Evolutionary conservation across 352 stramenopile genomes (phyloP), one percentile per base, ranked within the genome.

Genomic region (Phytophthora sojae): DNA sequence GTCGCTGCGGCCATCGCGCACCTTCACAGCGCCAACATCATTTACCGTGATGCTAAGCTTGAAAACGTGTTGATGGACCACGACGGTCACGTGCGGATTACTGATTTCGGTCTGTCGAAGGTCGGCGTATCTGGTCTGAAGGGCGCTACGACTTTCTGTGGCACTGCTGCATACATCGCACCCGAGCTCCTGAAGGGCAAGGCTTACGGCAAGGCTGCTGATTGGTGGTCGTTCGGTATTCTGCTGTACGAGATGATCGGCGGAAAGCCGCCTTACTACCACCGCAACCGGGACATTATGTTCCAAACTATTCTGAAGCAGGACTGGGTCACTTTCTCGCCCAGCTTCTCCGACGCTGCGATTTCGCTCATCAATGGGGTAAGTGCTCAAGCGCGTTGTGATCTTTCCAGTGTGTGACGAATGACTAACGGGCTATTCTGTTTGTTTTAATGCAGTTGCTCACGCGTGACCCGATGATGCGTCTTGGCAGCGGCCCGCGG

Each of bases 161-260:
- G 95, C 32, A 98, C 94, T 32, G 92, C 94, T 42, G 94, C 96
- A 26, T 98, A 98, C 73, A 97, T 98, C 70, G 93, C 94, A 1
- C 94, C 94, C 26, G 94, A 98, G 69, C 66, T 98, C 49, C 77
- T 98, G 32, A 94, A 88, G 73, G 92, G 93, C 53, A 90, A 96
- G 50, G 61, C 82, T 57, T 98, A 99, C 73, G 91, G 92, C 55
- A 92, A 95, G 67, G 89, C 91, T 51, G 95, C 97, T 8, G 96
- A 99, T 70, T 99, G 93, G 94, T 99, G 96, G 96, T 97, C 88
- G 2, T 98, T 98, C 63, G 96, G 96, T 55, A 97, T 96, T 39
- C 54, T 99, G 61, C 73, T 99, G n/a, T 99, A 98, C 80, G 95
- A 98, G 69, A 98, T 99, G 95, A 97, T 98, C 55, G 96, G 90